Evolutionary conservation across 768 basidiomycete species (phyloP), one percentile per base, ranked within the genome.

Genomic region (Mycena vulgaris): DNA sequence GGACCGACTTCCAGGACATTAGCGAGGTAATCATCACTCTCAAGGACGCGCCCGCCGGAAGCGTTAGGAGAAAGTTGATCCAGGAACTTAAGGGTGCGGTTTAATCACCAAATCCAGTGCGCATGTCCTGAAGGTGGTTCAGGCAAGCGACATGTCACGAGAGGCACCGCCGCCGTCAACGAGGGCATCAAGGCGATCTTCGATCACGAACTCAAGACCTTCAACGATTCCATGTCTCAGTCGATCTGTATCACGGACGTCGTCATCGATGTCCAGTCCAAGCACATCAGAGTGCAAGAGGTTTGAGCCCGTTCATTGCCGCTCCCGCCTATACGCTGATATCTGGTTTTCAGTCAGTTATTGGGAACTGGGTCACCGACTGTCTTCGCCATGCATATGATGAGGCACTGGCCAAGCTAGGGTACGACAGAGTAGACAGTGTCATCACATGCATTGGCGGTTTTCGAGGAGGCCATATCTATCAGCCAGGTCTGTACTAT

Each of bases 1-100:
- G 90, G n/a, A 91, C 89, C 1, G 90, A 92, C 76, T 92, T 92
- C 74, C 83, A 89, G 52, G 91, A 92, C 66, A 78, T 92, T 31
- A 89, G 89, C 35, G 88, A 89, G 56, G 80, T 90, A 30, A 78
- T 78, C 0, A 76, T 92, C 30, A 85, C 86, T 60, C 82, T 92
- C 14, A 77, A 81, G 19, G 83, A 87, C 68, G 79, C 86, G 6
- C 83, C 89, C 9, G 75, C 80, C 35, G 86, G 84, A 3, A 86
- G 85, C 64, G 77, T 88, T 5, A 82, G 90, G 56, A 78, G 73
- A 63, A 87, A 87, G 69, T 77, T 86, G 8, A 86, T 91, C 72
- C 82, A 78, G 61, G 75, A 78, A 21, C 71, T 89, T 42, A 79
- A 77, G 45, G 89, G 89, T 86, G 66, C 56, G 25, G 78, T 27